phyloP scores from a whole-genome alignment of 176 grass and related monocot species.

The Oryza nivara region DNA sequence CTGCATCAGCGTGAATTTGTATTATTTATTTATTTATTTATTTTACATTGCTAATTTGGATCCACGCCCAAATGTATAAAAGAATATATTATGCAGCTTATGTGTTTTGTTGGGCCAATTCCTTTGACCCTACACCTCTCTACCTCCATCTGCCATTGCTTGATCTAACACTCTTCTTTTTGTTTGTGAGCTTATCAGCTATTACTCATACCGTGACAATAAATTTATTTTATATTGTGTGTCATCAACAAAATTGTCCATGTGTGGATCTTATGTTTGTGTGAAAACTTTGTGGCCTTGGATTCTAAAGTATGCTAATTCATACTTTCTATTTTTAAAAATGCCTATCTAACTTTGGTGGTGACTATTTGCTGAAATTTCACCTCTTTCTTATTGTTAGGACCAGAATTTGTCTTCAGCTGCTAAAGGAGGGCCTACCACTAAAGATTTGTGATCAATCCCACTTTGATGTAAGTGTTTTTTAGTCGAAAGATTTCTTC shows the following conservation, averaged over 20 bases:
- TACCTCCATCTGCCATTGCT: background rate
- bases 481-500: background rate
- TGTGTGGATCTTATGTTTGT: background rate
- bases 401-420: background rate
- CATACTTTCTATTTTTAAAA: background rate
- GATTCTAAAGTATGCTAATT: conserved; percentile 1
- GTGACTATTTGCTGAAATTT: background rate
- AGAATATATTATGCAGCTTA: background rate
- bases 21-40: background rate
- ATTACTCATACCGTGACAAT: background rate
- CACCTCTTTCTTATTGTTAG: background rate
- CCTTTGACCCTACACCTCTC: background rate
- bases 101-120: background rate
- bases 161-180: background rate
- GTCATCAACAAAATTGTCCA: background rate
- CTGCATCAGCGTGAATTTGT: background rate
- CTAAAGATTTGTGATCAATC: background rate
- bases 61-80: background rate
- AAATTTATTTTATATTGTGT: background rate
- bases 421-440: conserved; percentile 1
- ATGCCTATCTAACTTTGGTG: background rate
- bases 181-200: background rate
- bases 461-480: background rate
- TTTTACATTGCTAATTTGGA: background rate
- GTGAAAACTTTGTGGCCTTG: background rate